These are phyloP conservation scores for Ogataea neopini DNA, from an alignment of 805 yeast genomes.

Conservation along the genomic window DNA sequence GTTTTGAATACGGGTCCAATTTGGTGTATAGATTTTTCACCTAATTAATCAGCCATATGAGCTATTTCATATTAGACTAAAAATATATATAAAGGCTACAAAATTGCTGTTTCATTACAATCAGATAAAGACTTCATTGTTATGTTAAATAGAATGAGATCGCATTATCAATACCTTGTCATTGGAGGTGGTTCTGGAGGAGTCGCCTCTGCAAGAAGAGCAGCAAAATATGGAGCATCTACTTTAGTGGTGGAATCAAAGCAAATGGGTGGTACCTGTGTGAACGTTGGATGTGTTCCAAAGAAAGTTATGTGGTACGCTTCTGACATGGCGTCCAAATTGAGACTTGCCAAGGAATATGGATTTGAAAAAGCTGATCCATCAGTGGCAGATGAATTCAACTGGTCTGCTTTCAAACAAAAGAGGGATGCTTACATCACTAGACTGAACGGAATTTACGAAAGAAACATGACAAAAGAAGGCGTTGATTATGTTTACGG, in stretches of 20 bases:
- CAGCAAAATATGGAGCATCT: slow-evolving; percentile 91
- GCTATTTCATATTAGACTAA: too few species aligned
- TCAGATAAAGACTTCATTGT: background rate
- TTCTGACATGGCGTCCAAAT: slow-evolving; percentile 78
- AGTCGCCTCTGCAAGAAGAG: slow-evolving; percentile 97
- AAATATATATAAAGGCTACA: background rate
- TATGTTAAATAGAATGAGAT: slow-evolving; percentile 36
- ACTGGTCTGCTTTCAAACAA: slow-evolving; percentile 79
- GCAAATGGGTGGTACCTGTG: slow-evolving; percentile 96
- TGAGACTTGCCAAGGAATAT: slow-evolving; percentile 75
- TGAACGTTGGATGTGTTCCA: slow-evolving; percentile 98
- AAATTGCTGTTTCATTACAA: background rate
- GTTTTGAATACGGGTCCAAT: background rate
- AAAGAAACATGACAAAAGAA: slow-evolving; percentile 81
- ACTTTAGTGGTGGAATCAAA: slow-evolving; percentile 79
- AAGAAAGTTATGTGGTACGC: slow-evolving; percentile 99
- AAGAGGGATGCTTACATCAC: slow-evolving; percentile 91
- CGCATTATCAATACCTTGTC: slow-evolving; percentile 85
- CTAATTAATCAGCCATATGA: slow-evolving; percentile 1
- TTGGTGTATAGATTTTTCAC: background rate
- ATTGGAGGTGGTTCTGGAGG: slow-evolving; percentile 99
- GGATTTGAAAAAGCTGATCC: slow-evolving; percentile 67
- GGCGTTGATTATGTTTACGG: slow-evolving; percentile 88
- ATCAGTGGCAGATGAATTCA: slow-evolving; percentile 59
- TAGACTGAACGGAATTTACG: slow-evolving; percentile 91